Conservation (phyloP, 1,284 basidiomycete species). For the Bjerkandera adusta region DNA sequence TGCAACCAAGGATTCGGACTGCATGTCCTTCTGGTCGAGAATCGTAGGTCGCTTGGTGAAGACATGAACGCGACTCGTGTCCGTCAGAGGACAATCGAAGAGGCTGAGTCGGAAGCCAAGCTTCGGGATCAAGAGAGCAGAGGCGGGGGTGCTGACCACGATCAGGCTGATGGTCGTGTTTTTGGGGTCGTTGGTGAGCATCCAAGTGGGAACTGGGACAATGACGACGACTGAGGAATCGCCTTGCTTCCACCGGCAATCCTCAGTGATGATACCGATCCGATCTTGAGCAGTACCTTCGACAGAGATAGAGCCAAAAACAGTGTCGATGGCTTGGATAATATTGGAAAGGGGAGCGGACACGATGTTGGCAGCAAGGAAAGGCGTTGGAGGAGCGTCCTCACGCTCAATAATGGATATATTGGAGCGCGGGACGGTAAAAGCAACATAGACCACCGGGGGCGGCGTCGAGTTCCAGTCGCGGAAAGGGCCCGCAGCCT, state of each 20-base stretch:
- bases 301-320: conserved; percentile 7
- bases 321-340: conserved; percentile 2
- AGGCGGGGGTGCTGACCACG: conserved; percentile 1
- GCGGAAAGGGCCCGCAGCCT: conserved; percentile 1
- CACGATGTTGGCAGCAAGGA: conserved; percentile 4
- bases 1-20: no score
- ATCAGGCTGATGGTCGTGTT: conserved; percentile 4
- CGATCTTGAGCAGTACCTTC: conserved; percentile 2
- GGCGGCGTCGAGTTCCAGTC: conserved; percentile 6
- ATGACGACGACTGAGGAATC: conserved; percentile 5
- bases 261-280: conserved; percentile 1
- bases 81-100: conserved; percentile 5
- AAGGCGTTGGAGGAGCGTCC: background rate
- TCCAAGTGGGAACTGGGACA: conserved; percentile 11
- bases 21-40: no score
- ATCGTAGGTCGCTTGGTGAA: background rate
- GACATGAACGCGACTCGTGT: conserved; percentile 4
- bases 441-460: conserved; percentile 9
- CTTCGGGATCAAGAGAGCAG: background rate
- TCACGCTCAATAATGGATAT: conserved; percentile 1
- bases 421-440: conserved; percentile 3
- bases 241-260: conserved; percentile 5
- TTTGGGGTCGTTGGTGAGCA: conserved; percentile 3
- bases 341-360: background rate
- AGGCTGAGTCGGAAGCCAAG: conserved; percentile 9